Base-by-base conservation (phyloP, 306 rosid genomes). In the Cicer judaicum region DNA sequence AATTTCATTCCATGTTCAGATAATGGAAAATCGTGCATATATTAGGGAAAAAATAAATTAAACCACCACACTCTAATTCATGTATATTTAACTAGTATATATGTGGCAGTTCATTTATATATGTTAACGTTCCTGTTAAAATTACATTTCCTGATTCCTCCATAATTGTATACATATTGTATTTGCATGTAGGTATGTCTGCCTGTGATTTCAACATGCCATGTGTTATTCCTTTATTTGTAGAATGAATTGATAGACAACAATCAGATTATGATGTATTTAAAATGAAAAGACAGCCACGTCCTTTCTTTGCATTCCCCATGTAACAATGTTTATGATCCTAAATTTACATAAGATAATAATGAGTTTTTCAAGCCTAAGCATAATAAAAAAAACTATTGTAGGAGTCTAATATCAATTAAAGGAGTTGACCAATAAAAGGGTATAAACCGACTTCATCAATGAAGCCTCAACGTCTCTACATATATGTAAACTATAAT, bases 11-110 rank as follows among this genome's bases (percentile, higher is more conserved):
- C 67, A 68, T 55, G 8, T 63, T 53, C 73, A 77, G 44, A 48
- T 10, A 80, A 64, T 68, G 55, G 55, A 73, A 72, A 68, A 40
- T 74, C 34, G 54, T 15, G 52, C 77, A 73, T 41, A 73, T 21
- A 61, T 43, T 59, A 36, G 55, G 61, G 61, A 40, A 64, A 56
- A 64, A 60, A 43, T 10, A 76, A 75, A 19, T 42, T 24, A 21
- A 66, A 67, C 24, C 54, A 21, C 68, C 77, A 55, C 16, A 19
- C 12, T 21, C 38, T 55, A 55, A 42, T 24, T 52, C 48, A 19
- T 39, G 64, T 78, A 29, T 73, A 57, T 68, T 78, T 50, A 10
- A 74, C 57, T 14, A 4, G 55, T 41, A 56, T 21, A 39, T 64
- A 34, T 72, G 71, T 6, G 53, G 47, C 50, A 53, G 73, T 36